A percentile compares a stretch with the other conserved stretches of the same genome.
Evolutionary conservation across 169 alveolate genomes (phyloP).

Genomic region (Neospora caninum): DNA sequence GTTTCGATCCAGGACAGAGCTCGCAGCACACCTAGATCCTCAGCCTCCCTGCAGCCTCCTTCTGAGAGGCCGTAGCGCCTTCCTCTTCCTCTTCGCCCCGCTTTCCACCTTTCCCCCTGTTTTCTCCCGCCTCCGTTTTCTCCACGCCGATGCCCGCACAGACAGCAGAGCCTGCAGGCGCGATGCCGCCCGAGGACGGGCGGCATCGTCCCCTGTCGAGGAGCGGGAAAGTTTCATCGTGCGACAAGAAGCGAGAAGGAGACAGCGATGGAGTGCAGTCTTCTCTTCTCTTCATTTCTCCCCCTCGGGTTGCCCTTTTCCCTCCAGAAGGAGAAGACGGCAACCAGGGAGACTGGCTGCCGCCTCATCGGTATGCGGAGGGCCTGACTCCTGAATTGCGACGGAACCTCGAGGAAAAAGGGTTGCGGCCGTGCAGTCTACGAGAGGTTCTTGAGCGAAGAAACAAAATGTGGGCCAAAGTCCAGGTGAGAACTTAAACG

Average conservation of each 20-base stretch:
- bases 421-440: slow-evolving; percentile 67
- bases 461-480: slow-evolving; percentile 76
- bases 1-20: too few relatives aligned
- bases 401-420: slow-evolving; percentile 40
- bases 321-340: not conserved
- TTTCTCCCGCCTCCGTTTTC: not conserved
- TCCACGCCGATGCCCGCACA: not conserved
- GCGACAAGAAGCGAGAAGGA: not conserved
- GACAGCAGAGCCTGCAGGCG: not conserved
- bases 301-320: not conserved
- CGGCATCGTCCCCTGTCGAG: not conserved
- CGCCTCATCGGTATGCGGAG: slow-evolving; percentile 10
- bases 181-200: not conserved
- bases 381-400: slow-evolving; percentile 50
- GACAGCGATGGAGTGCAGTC: not conserved
- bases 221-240: not conserved
- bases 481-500: slow-evolving; percentile 40
- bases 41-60: not conserved
- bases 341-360: not conserved
- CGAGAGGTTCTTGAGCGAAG: slow-evolving; percentile 76
- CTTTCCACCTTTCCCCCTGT: not conserved
- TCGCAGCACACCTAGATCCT: not conserved
- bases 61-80: not conserved
- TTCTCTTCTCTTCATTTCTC: not conserved
- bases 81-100: not conserved